Percentiles rank a stretch among this genome's conserved stretches.
Conservation (phyloP, 192 early-diverging fungal genomes). For the Linnemannia schmuckeri region DNA sequence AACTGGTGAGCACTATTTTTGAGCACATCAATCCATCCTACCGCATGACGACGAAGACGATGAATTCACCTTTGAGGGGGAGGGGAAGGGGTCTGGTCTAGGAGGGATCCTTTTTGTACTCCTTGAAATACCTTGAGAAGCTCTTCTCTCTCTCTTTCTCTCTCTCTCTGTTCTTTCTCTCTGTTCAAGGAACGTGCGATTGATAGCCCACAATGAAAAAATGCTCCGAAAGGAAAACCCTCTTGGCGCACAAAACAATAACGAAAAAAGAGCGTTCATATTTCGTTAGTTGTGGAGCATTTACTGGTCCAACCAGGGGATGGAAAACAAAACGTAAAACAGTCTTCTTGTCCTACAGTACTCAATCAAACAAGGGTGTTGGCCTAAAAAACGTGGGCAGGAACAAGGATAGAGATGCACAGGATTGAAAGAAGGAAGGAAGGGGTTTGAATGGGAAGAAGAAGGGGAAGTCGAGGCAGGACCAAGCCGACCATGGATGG, state of each 20-base stretch:
- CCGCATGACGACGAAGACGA: not conserved
- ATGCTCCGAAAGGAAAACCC: not conserved
- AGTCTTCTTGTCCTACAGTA: not conserved
- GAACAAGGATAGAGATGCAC: not conserved
- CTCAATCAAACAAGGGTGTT: not conserved
- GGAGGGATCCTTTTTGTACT: not conserved
- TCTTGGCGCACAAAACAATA: not conserved
- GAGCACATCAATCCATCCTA: not conserved
- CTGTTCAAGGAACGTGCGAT: not conserved
- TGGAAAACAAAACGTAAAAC: not conserved
- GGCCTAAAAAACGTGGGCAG: constrained; percentile 2
- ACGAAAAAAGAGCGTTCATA: not conserved
- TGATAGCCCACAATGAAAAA: not conserved
- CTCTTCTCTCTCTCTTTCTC: not conserved
- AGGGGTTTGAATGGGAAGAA: not conserved
- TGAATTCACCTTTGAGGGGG: not conserved
- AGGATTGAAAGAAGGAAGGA: not conserved
- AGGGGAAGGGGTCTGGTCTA: not conserved
- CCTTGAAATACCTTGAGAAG: not conserved
- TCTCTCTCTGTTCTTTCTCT: too few relatives aligned
- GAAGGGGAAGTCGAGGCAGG: not conserved
- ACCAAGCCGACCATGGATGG: not conserved
- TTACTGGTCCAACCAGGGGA: not conserved
- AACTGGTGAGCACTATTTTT: too few relatives aligned
- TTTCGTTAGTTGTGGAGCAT: not conserved